Base-by-base conservation (phyloP, 768 basidiomycete genomes). In the Fomitopsis pulvina region DNA sequence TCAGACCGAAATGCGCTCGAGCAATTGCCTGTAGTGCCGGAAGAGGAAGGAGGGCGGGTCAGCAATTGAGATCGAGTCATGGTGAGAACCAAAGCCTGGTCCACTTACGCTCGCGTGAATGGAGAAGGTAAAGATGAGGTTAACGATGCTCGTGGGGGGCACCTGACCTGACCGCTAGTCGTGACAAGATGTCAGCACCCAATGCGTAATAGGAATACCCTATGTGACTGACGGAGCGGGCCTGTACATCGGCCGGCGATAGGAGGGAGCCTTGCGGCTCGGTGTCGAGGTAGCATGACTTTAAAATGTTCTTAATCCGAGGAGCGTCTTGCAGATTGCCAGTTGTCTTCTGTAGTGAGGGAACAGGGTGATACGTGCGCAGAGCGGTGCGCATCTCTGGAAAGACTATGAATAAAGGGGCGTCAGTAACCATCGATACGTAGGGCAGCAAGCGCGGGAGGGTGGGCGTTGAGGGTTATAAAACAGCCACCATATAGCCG, bases 301-400 rank as follows among this genome's bases (percentile, higher is more conserved):
- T 88, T 41, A 89, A 71, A 39, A 83, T 79, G 50, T 80, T 79
- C 65, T 89, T 89, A 59, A 91, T 83, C 39, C 88, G 75, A 14
- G 87, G 91, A 34, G 91, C 91, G 64, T 94, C 91, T 64, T 92
- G 89, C 6, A 89, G 80, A 64, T 92, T 91, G 16, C 85, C 87
- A 56, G 86, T 84, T 14, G 90, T 88, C 70, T 87, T 88, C 63
- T 93, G 91, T 24, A 93, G 70, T 26, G 85, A 86, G 9, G 92
- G 92, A n/a, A 92, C 81, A 25, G 92, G 89, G 60, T 93, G 92
- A 65, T 93, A 93, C 47, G 88, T 89, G 61, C 91, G 74, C 48
- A 93, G 71, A 18, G 88, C 86, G 4, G 92, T 93, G 66, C 89
- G 87, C 91, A 93, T 92, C 72, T 92, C 89, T 50, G 89, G 89